These are phyloP conservation scores for Sporothrix protearum DNA, from an alignment of 2,329 filamentous ascomycete genomes.

Conservation along the genomic window DNA sequence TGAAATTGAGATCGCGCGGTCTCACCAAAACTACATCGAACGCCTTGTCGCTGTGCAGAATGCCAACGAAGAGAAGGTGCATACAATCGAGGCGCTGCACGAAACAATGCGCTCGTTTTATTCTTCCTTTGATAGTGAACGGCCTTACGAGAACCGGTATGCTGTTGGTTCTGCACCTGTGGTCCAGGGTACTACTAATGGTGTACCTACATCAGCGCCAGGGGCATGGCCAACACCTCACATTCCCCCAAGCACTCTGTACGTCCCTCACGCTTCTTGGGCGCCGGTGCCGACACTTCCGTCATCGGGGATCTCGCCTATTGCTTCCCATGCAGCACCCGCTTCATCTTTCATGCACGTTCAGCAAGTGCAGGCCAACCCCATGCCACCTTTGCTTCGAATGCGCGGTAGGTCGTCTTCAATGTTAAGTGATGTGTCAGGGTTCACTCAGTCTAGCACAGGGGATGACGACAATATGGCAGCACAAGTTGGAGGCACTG, in stretches of 20 bases:
- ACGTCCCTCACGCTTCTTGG: slow-evolving; percentile 18
- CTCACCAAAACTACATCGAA: slow-evolving; percentile 45
- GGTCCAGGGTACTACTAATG: slow-evolving; percentile 2
- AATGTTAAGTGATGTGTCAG: slow-evolving; percentile 65
- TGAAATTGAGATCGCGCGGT: slow-evolving; percentile 45
- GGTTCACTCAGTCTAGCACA: slow-evolving; percentile 60
- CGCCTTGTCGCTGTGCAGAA: slow-evolving; percentile 39
- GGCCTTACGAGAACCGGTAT: slow-evolving; percentile 39
- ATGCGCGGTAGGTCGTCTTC: slow-evolving; percentile 59
- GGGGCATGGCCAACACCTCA: slow-evolving; percentile 25
- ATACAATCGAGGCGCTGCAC: slow-evolving; percentile 38
- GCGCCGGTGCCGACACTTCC: background rate
- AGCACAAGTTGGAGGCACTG: slow-evolving; percentile 22
- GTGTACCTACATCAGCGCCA: background rate
- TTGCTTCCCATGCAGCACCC: background rate
- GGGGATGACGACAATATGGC: slow-evolving; percentile 44
- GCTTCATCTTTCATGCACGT: slow-evolving; percentile 36
- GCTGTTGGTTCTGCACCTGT: background rate
- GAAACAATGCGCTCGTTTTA: slow-evolving; percentile 41
- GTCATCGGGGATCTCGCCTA: slow-evolving; percentile 23
- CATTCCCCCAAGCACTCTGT: slow-evolving; percentile 3
- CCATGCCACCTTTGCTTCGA: slow-evolving; percentile 32
- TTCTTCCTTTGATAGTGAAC: slow-evolving; percentile 43
- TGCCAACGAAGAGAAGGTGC: slow-evolving; percentile 40
- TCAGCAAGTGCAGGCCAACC: slow-evolving; percentile 12